These are phyloP conservation scores for Jatropha podagrica DNA, from an alignment of 441 rosid genomes.

Conservation along the genomic window DNA sequence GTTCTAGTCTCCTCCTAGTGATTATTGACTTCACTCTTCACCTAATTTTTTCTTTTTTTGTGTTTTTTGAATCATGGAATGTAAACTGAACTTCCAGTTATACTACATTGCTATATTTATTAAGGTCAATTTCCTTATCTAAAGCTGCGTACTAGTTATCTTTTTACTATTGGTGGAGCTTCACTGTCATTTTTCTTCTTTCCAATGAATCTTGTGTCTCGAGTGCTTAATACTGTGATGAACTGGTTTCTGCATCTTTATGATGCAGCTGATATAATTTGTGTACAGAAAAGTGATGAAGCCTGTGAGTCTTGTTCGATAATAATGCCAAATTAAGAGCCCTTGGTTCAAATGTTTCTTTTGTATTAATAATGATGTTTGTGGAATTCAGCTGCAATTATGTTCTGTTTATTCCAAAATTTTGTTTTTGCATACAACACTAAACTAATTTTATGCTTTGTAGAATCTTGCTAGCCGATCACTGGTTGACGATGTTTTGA, in stretches of 20 bases:
- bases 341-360: neutral
- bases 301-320: neutral
- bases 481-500: constrained; percentile 86
- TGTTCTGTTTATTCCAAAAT: neutral
- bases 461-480: constrained; percentile 93
- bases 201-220: neutral
- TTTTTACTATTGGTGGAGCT: neutral
- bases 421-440: neutral
- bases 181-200: neutral
- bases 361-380: neutral
- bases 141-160: neutral
- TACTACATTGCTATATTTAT: neutral
- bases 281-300: neutral
- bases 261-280: neutral
- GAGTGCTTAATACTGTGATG: neutral
- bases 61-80: neutral
- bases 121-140: neutral
- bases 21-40: neutral
- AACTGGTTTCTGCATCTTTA: neutral
- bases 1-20: neutral
- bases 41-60: neutral
- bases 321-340: neutral
- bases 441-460: constrained; percentile 1
- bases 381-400: neutral
- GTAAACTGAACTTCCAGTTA: neutral